Base-by-base conservation (phyloP, 805 yeast genomes). In the Wickerhamomyces kurtzmanii region DNA sequence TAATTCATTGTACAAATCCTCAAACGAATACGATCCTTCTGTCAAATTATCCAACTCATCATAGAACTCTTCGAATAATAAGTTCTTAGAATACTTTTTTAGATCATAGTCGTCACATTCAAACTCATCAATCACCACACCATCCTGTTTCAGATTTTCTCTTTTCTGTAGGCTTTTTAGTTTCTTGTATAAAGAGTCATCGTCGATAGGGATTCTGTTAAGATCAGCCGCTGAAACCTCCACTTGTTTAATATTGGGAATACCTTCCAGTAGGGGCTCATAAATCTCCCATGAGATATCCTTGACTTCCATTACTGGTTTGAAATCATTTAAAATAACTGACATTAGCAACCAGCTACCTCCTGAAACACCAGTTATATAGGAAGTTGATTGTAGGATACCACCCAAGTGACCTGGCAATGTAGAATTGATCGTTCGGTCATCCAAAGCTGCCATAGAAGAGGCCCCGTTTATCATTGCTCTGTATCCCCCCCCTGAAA, bases 381-480 rank as follows among this genome's bases (percentile, higher is more conserved):
- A 85, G 9, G 81, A 69, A 1, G 84, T 47, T 5, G 80, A 57
- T 42, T 80, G 85, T 20, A 84, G 54, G 15, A 85, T 52, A 5
- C 94, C 93, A 19, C 89, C 87, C 23, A 84, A 50, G n/a, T n/a
- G n/a, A 10, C 81, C 79, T 5, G 63, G 59, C 16, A 55, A 56
- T 4, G 72, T 59, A 10, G 74, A 65, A 31, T 65, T 68, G 7
- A 45, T 53, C 3, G 91, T 76, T 39, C 93, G 61, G 43, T 74
- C 72, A 49, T 85, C 96, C 33, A 82, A 54, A 1, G 89, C 94
- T 1, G 87, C 61, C 13, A 85, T 55, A 48, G 75, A 73, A 20
- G 95, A 95, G 10, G 94, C 94, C 3, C 94, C 94, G 32, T 65
- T 56, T 24, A 85, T 55, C 84, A 85, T 82, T 19, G 95, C 93